phyloP scores from a whole-genome alignment of 108 stramenopile genomes.

The Poteriospumella lacustris region DNA sequence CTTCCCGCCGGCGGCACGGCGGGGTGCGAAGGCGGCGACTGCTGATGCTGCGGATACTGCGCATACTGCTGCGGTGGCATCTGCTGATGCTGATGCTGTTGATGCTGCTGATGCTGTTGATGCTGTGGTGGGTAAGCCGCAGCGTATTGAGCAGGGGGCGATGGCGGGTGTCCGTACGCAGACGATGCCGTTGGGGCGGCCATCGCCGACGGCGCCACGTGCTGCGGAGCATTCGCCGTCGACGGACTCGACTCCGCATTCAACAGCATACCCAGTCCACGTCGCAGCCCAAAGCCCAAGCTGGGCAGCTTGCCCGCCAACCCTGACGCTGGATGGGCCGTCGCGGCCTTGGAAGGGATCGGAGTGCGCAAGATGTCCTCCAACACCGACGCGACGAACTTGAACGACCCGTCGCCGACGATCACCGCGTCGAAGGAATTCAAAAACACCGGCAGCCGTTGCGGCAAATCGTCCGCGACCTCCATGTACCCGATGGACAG shows the following conservation, averaged over 20 bases:
- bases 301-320: neutral
- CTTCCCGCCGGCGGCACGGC: neutral
- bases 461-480: conserved; percentile 2
- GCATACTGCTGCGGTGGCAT: no score
- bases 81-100: no score
- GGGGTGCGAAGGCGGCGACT: no score
- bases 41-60: no score
- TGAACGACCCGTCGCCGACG: conserved; percentile 21
- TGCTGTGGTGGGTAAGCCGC: no score
- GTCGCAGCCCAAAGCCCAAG: neutral
- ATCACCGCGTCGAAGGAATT: conserved; percentile 31
- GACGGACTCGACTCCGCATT: no score
- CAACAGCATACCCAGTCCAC: neutral
- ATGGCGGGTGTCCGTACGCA: no score
- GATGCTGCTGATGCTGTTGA: no score
- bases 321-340: neutral
- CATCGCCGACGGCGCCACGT: neutral
- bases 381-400: neutral
- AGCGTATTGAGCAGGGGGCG: no score
- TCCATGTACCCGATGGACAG: conserved; percentile 28
- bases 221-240: neutral
- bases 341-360: neutral
- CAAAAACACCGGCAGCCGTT: conserved; percentile 10
- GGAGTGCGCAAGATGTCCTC: conserved; percentile 29
- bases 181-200: neutral